A percentile compares a stretch with the other conserved stretches of the same genome.
Conservation (phyloP, 306 rosid genomes). For the Casuarina glauca region DNA sequence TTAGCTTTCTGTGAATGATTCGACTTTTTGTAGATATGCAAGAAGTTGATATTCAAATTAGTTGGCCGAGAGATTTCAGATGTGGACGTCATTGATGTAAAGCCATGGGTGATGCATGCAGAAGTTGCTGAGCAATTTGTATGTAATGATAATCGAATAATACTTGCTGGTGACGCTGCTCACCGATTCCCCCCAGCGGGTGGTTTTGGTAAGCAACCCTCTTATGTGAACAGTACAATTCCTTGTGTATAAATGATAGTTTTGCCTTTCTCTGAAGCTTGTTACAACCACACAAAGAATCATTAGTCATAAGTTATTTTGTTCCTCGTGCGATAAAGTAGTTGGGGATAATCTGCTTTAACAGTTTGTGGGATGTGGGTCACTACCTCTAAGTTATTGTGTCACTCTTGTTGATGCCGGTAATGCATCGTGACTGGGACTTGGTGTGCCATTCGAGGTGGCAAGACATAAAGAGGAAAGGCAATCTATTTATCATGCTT, state of each 20-base stretch:
- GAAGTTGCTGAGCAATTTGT: conserved; percentile 89
- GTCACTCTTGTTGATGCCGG: background rate
- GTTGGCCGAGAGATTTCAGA: conserved; percentile 78
- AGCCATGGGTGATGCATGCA: conserved; percentile 98
- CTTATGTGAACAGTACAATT: conserved; percentile 24
- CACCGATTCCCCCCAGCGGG: conserved; percentile 99
- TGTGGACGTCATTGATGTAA: conserved; percentile 70
- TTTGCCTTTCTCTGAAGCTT: background rate
- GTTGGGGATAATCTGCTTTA: background rate
- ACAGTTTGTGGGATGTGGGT: background rate
- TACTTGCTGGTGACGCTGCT: conserved; percentile 96
- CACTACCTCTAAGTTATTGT: background rate
- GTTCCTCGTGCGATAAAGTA: background rate
- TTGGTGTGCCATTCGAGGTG: background rate
- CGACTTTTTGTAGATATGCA: conserved; percentile 59
- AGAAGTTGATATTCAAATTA: conserved; percentile 70
- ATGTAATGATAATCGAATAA: conserved; percentile 51
- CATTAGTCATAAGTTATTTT: background rate
- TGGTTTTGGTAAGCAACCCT: conserved; percentile 81
- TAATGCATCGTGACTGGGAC: background rate
- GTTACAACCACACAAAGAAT: background rate
- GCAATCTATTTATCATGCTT: background rate
- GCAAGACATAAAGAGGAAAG: background rate
- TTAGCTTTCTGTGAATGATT: conserved; percentile 27
- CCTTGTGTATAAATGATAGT: conserved; percentile 7